phyloP scores from a whole-genome alignment of 1,284 basidiomycete genomes.

The Leccinum solheimii region DNA sequence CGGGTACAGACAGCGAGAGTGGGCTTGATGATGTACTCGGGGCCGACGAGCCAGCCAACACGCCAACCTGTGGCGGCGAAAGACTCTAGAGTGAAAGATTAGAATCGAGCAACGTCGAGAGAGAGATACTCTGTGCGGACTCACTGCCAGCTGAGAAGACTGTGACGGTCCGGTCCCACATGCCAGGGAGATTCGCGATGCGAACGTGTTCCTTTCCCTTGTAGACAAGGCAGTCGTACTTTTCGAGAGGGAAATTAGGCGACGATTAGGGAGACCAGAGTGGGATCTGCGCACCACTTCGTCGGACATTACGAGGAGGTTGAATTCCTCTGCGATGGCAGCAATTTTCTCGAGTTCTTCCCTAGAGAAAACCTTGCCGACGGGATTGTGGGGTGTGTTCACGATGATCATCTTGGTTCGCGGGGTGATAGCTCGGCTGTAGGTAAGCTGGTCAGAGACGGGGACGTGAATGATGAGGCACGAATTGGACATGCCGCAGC shows the following conservation, averaged over 20 bases:
- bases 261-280: not conserved
- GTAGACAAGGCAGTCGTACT: conserved; percentile 95
- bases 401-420: conserved; percentile 91
- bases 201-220: conserved; percentile 88
- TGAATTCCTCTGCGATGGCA: conserved; percentile 85
- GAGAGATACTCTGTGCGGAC: conserved; percentile 26
- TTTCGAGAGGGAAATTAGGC: conserved; percentile 3
- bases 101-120: not conserved
- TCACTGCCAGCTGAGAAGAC: conserved; percentile 79
- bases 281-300: conserved; percentile 77
- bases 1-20: conserved; percentile 89
- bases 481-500: conserved; percentile 57
- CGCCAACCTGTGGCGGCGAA: conserved; percentile 99
- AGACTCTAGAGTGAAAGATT: conserved; percentile 59
- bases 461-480: not conserved
- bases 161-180: conserved; percentile 95
- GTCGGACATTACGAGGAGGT: conserved; percentile 92
- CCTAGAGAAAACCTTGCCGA: conserved; percentile 92
- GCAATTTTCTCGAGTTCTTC: conserved; percentile 86
- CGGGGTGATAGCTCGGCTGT: conserved; percentile 76
- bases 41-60: conserved; percentile 94
- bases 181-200: conserved; percentile 91
- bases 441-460: not conserved
- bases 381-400: conserved; percentile 96
- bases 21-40: conserved; percentile 79